Percentiles rank a stretch among this genome's conserved stretches.
Conservation (phyloP, 805 yeast genomes). For the Barnettozyma sucrosica region DNA sequence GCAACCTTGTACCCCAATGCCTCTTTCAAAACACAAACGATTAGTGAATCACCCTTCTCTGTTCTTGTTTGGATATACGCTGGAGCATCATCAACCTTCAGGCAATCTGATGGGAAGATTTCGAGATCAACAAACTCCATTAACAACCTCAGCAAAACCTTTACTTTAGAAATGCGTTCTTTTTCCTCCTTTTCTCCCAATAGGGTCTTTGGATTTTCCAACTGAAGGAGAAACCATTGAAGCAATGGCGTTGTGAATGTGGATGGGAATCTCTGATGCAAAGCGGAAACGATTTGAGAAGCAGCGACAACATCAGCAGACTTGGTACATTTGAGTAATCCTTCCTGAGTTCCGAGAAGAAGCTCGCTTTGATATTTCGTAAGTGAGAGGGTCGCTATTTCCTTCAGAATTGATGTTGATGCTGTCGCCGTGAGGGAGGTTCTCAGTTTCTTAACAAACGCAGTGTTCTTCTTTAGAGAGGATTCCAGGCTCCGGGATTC, state of each 20-base stretch:
- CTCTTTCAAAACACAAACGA: slow-evolving; percentile 41
- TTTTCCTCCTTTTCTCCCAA: slow-evolving; percentile 39
- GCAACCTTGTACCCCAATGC: slow-evolving; percentile 36
- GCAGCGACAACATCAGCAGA: slow-evolving; percentile 56
- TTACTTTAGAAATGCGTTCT: slow-evolving; percentile 37
- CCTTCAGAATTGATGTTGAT: slow-evolving; percentile 44
- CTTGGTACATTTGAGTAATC: slow-evolving; percentile 45
- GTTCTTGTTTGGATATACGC: slow-evolving; percentile 33
- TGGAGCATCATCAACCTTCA: slow-evolving; percentile 42
- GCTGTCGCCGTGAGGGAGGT: slow-evolving; percentile 51
- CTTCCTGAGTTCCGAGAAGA: slow-evolving; percentile 55
- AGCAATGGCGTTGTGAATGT: slow-evolving; percentile 47
- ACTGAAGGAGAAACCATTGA: slow-evolving; percentile 35
- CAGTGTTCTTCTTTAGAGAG: slow-evolving; percentile 75
- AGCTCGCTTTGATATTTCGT: slow-evolving; percentile 74
- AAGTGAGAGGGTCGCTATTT: slow-evolving; percentile 55
- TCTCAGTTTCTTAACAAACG: slow-evolving; percentile 67
- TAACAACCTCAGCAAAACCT: slow-evolving; percentile 42
- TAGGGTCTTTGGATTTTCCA: slow-evolving; percentile 32
- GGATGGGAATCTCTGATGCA: slow-evolving; percentile 68
- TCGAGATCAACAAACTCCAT: slow-evolving; percentile 57
- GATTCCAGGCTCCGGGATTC: slow-evolving; percentile 45
- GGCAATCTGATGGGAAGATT: slow-evolving; percentile 38
- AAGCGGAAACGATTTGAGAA: slow-evolving; percentile 58
- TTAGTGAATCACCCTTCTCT: slow-evolving; percentile 32